Base-by-base conservation (phyloP, 805 yeast species). In the Starmerella davenportii region DNA sequence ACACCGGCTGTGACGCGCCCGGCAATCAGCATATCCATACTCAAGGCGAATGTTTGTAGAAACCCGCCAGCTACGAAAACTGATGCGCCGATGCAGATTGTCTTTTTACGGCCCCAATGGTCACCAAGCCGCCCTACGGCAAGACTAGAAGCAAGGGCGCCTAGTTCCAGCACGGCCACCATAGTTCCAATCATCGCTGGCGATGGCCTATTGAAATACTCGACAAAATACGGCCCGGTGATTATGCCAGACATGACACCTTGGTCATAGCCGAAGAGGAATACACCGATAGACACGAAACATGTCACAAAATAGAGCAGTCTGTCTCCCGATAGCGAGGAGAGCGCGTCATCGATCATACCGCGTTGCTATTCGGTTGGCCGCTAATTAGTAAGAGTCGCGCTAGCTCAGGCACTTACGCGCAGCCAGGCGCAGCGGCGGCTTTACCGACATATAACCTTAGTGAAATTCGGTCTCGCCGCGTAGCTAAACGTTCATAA, bases 181-280 rank as follows among this genome's bases (percentile, higher is more conserved):
- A 84, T 77, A 2, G 87, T 70, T 17, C 95, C 95, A 31, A 82
- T 70, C 43, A 70, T 68, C 1, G 81, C 68, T 14, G 90, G 68
- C 3, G 75, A 61, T 1, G 95, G 95, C 35, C 79, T 52, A 47
- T 74, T 53, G 58, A 80, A 84, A 57, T 76, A 80, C 17, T 61
- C 62, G 43, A 69, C 69, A 58, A 84, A 84, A 40, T 76, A 68
- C 7, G 65, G 67, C 36, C 79, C 82, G 28, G 90, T 78, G 38
- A 85, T 62, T 34, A 85, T 72, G 2, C 94, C 93, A 35, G 84
- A 74, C 72, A 85, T 80, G 36, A 82, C 93, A 41, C 95, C 95
- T 58, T 84, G 84, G 53, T 76, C 85, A 55, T 76, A 79, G 2
- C 90, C 90, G 49, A 79, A 79, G 19, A 79, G 62, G 38, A 79